Evolutionary conservation across 495 filamentous ascomycete genomes (phyloP).

Genomic region (Penicillium desertorum): DNA sequence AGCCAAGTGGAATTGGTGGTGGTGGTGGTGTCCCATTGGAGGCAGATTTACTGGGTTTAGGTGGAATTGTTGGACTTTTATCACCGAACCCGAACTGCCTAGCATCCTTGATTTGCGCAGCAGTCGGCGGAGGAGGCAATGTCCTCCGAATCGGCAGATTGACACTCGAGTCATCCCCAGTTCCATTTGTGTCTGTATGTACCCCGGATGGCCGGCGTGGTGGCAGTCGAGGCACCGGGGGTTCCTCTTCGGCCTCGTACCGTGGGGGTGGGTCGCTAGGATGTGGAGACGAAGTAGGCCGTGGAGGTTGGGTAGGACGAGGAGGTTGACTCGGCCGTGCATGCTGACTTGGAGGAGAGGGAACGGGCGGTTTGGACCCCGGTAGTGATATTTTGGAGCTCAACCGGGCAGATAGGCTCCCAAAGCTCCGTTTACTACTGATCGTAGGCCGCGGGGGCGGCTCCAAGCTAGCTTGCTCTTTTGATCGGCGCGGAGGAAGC

Average conservation of each 20-base stretch:
- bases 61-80: conserved; percentile 26
- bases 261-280: conserved; percentile 8
- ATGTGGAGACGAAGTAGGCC: conserved; percentile 8
- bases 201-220: conserved; percentile 30
- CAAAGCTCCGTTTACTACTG: conserved; percentile 22
- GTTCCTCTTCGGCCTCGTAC: conserved; percentile 4
- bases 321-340: conserved; percentile 13
- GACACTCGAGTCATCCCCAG: conserved; percentile 13
- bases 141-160: conserved; percentile 27
- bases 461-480: conserved; percentile 20
- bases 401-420: conserved; percentile 21
- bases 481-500: conserved; percentile 43
- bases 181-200: conserved; percentile 20
- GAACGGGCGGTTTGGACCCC: conserved; percentile 18
- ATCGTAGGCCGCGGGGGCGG: conserved; percentile 28
- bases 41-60: conserved; percentile 19
- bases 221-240: conserved; percentile 32
- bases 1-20: conserved; percentile 56
- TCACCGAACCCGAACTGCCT: conserved; percentile 44
- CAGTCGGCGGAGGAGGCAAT: conserved; percentile 39
- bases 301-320: conserved; percentile 19
- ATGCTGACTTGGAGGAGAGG: conserved; percentile 16
- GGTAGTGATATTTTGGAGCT: conserved; percentile 24
- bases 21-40: conserved; percentile 44
- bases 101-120: conserved; percentile 32